Base-by-base conservation (phyloP, 495 filamentous ascomycete genomes). In the Penicillium manginii region DNA sequence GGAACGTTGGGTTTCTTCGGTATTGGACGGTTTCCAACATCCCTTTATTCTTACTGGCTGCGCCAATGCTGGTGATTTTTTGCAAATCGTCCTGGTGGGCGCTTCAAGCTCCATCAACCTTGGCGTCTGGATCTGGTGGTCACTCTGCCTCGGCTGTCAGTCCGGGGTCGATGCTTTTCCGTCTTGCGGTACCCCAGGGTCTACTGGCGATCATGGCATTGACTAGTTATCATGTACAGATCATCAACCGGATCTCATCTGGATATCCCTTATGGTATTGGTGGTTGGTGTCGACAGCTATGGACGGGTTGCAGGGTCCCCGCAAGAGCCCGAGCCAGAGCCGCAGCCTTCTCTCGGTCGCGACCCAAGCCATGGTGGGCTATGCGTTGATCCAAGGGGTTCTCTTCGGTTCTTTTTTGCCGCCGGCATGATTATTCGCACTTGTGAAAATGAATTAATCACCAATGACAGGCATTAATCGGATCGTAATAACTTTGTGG, bases 21-120 rank as follows among this genome's bases (percentile, higher is more conserved):
- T 98, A 98, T 75, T 98, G 96, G 94, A 96, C 84, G 1, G 31
- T 89, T 1, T 82, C 89, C 15, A 97, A 98, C 65, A 58, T 96
- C 26, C 96, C 96, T 1, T 83, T 98, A 2, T 98, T 98, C 71
- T 60, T 93, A 15, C 79, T 98, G 17, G 92, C 92, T 3, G 72
- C 82, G 0, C 94, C 96, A 14, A 88, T 93, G 81, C 74, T 97
- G 35, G 71, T 67, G n/a, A 70, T 97, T 9, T 68, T 98, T 55
- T 72, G 82, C 17, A 63, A 64, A 26, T 92, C 93, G 9, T 82
- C 82, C 8, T 39, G 77, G 7, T 86, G 75, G 83, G 80, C 71
- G 42, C 62, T 83, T 21, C 62, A 67, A 19, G 53, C 63, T 32
- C 57, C 62, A 17, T 55, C 58, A 12, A 58, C 59, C 12, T 58